Conservation (phyloP, 2,329 filamentous ascomycete genomes). For the Aspergillus brunneoviolaceus region DNA sequence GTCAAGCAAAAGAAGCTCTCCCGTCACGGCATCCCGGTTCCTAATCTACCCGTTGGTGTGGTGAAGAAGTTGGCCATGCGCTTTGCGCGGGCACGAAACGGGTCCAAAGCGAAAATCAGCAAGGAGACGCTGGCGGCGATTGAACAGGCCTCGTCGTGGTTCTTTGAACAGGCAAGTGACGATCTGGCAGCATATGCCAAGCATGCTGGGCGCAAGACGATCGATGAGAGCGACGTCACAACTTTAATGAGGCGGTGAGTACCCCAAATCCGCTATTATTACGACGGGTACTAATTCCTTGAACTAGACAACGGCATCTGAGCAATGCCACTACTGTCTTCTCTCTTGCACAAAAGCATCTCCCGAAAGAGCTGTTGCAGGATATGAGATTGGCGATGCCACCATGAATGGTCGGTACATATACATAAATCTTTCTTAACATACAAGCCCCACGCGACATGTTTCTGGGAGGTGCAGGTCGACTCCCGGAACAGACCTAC, state of each 20-base stretch:
- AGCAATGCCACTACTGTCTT: constrained; percentile 72
- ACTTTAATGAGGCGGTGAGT: constrained; percentile 79
- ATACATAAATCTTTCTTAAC: constrained; percentile 16
- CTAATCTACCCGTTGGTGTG: constrained; percentile 68
- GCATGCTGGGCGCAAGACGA: constrained; percentile 79
- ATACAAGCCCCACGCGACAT: constrained; percentile 34
- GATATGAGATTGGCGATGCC: constrained; percentile 59
- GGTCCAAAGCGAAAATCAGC: constrained; percentile 66
- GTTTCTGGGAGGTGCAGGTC: constrained; percentile 29
- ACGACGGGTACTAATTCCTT: constrained; percentile 28
- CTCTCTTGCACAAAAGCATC: constrained; percentile 77
- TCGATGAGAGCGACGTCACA: constrained; percentile 80
- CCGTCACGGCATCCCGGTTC: constrained; percentile 71
- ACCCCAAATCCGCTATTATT: constrained; percentile 2
- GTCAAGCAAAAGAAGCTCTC: constrained; percentile 61
- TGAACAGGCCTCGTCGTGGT: constrained; percentile 82
- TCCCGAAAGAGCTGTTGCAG: constrained; percentile 79
- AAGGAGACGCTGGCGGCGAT: constrained; percentile 73
- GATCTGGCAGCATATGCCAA: constrained; percentile 76
- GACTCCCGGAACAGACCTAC: constrained; percentile 45
- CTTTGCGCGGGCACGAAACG: constrained; percentile 66
- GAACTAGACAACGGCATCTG: constrained; percentile 71
- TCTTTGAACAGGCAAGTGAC: constrained; percentile 82
- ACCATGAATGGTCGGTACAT: constrained; percentile 29
- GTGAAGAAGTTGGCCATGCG: constrained; percentile 67